A percentile compares a stretch with the other conserved stretches of the same genome.
Conservation (phyloP, 2,329 filamentous ascomycete genomes). For the Cladosporium austrohemisphaericum region DNA sequence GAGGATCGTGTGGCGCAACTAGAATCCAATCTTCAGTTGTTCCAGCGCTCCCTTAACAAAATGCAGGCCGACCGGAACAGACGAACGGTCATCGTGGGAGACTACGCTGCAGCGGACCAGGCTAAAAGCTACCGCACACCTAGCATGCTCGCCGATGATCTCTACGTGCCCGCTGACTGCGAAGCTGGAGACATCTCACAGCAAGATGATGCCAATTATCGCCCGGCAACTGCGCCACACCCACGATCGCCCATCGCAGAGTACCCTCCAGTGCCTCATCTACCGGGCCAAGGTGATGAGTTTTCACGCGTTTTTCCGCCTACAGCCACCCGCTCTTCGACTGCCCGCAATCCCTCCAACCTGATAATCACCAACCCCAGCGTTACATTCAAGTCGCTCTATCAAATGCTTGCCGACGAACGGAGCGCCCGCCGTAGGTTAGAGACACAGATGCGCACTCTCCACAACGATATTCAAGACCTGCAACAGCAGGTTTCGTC, state of each 20-base stretch:
- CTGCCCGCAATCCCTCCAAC: slow-evolving; percentile 1
- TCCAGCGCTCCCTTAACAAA: slow-evolving; percentile 32
- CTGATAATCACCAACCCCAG: slow-evolving; percentile 13
- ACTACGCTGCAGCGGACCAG: slow-evolving; percentile 11
- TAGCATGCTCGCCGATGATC: slow-evolving; percentile 32
- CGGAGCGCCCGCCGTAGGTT: slow-evolving; percentile 34
- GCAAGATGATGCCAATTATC: slow-evolving; percentile 21
- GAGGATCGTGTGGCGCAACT: slow-evolving; percentile 35
- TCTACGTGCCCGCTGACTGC: slow-evolving; percentile 24
- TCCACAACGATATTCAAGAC: slow-evolving; percentile 29
- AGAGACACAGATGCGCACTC: slow-evolving; percentile 29
- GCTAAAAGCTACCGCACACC: slow-evolving; percentile 25
- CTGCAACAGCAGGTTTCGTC: slow-evolving; percentile 31
- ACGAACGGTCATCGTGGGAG: slow-evolving; percentile 29
- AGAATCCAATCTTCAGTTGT: slow-evolving; percentile 31
- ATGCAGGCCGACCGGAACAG: slow-evolving; percentile 31
- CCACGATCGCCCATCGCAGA: slow-evolving; percentile 8
- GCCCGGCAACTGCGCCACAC: slow-evolving; percentile 22
- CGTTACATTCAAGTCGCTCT: slow-evolving; percentile 33
- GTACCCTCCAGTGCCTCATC: slow-evolving; percentile 9
- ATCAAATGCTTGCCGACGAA: slow-evolving; percentile 37
- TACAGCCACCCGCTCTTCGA: neutral
- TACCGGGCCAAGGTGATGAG: slow-evolving; percentile 4
- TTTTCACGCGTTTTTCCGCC: neutral
- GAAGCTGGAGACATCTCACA: slow-evolving; percentile 23